Percentiles rank a stretch among this genome's conserved stretches.
Conservation (phyloP, 2,329 filamentous ascomycete species). For the Endoconidiophora laricicola region DNA sequence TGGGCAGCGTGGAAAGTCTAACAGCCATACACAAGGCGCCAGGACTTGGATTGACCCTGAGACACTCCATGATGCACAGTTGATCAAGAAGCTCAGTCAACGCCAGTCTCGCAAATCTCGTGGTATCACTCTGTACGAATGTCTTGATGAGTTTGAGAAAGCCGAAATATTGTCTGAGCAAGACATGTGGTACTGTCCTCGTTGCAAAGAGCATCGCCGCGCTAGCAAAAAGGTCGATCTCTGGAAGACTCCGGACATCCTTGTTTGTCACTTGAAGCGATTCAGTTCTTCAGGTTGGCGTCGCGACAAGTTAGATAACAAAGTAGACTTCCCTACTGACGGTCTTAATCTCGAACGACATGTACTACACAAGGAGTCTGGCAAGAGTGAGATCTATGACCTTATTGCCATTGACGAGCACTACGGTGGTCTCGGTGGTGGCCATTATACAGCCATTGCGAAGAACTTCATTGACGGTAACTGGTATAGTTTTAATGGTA, state of each 20-base stretch:
- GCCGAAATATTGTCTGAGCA: slow-evolving; percentile 86
- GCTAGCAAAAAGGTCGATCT: slow-evolving; percentile 94
- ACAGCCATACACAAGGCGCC: slow-evolving; percentile 36
- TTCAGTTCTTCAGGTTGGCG: slow-evolving; percentile 75
- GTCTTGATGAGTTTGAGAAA: slow-evolving; percentile 85
- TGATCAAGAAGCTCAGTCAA: slow-evolving; percentile 45
- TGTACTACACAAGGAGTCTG: slow-evolving; percentile 63
- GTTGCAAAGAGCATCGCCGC: slow-evolving; percentile 83
- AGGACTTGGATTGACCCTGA: slow-evolving; percentile 39
- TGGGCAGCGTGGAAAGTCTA: slow-evolving; percentile 24
- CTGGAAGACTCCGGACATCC: slow-evolving; percentile 90
- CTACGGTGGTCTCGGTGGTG: slow-evolving; percentile 80
- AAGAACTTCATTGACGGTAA: slow-evolving; percentile 77
- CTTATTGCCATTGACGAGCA: slow-evolving; percentile 93
- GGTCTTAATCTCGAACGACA: slow-evolving; percentile 67
- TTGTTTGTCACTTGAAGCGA: slow-evolving; percentile 87
- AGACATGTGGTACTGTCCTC: slow-evolving; percentile 93
- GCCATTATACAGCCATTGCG: slow-evolving; percentile 89
- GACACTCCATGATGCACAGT: slow-evolving; percentile 42
- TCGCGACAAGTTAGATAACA: slow-evolving; percentile 77
- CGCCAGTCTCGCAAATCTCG: slow-evolving; percentile 38
- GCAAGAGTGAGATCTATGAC: slow-evolving; percentile 75
- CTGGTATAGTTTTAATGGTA: slow-evolving; percentile 97
- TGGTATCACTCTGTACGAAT: slow-evolving; percentile 76
- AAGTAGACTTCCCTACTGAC: slow-evolving; percentile 82